Percentiles rank a stretch among this genome's conserved stretches.
Conservation (phyloP, 805 yeast species). For the Lipomyces chichibuensis region DNA sequence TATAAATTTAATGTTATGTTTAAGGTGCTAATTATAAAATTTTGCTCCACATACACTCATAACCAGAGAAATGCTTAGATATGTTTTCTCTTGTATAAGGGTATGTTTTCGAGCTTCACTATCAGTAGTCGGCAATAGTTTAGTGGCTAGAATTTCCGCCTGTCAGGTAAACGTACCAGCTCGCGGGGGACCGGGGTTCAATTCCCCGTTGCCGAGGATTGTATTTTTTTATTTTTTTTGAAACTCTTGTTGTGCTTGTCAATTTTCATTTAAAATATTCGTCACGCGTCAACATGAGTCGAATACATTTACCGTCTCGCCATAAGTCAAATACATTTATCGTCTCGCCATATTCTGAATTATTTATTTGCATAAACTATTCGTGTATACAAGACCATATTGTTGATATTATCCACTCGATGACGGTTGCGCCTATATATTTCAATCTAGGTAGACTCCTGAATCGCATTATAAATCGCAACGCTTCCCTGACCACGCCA, state of each 20-base stretch:
- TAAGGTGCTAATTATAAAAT: background rate
- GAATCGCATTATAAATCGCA: conserved; percentile 24
- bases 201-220: conserved; percentile 32
- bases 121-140: conserved; percentile 44
- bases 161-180: conserved; percentile 35
- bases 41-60: background rate
- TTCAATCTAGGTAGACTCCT: conserved; percentile 23
- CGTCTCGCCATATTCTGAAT: no score
- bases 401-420: background rate
- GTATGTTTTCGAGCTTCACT: background rate
- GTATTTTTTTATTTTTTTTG: background rate
- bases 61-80: background rate
- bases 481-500: conserved; percentile 36
- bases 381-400: no score
- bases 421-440: background rate
- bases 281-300: no score
- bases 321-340: no score
- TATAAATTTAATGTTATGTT: background rate
- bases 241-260: no score
- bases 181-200: conserved; percentile 34
- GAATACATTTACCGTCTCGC: no score
- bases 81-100: background rate
- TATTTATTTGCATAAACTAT: no score
- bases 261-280: no score
- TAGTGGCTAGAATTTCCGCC: conserved; percentile 45